A percentile compares a stretch with the other conserved stretches of the same genome.
Evolutionary conservation across 1,139 yeast species (phyloP).

Genomic region (Geotrichum citri-aurantii): DNA sequence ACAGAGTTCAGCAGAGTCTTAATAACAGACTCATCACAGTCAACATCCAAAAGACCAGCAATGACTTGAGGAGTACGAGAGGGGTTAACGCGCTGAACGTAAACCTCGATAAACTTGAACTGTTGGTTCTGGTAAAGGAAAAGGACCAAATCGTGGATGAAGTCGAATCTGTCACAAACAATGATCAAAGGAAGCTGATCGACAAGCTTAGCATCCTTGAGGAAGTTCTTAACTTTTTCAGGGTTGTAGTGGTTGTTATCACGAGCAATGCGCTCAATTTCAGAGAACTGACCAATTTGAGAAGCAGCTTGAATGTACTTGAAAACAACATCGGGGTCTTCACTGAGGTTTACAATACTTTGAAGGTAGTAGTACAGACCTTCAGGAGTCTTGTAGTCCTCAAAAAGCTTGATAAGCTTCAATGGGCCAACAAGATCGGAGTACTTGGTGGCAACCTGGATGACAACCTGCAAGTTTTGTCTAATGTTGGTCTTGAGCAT

Average conservation of each 20-base stretch:
- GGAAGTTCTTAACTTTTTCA: slow-evolving; percentile 93
- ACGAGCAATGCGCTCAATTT: slow-evolving; percentile 91
- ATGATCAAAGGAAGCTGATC: slow-evolving; percentile 95
- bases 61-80: slow-evolving; percentile 92
- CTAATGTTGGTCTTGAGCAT: slow-evolving; percentile 75
- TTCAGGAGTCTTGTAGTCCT: slow-evolving; percentile 85
- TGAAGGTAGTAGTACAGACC: slow-evolving; percentile 93
- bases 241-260: slow-evolving; percentile 94
- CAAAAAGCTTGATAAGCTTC: slow-evolving; percentile 81
- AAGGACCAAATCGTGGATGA: slow-evolving; percentile 87
- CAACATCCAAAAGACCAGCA: slow-evolving; percentile 94
- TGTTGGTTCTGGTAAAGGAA: slow-evolving; percentile 92
- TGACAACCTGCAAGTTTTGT: slow-evolving; percentile 86
- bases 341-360: slow-evolving; percentile 87
- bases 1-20: slow-evolving; percentile 78
- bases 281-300: slow-evolving; percentile 80
- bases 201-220: slow-evolving; percentile 88
- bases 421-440: slow-evolving; percentile 89
- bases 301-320: slow-evolving; percentile 96
- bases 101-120: slow-evolving; percentile 93
- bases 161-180: slow-evolving; percentile 89
- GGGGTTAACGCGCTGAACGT: slow-evolving; percentile 96
- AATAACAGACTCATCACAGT: slow-evolving; percentile 88
- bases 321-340: slow-evolving; percentile 91
- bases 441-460: slow-evolving; percentile 94